Conservation (phyloP, 1,139 yeast genomes). For the Debaryomyces coudertii region DNA sequence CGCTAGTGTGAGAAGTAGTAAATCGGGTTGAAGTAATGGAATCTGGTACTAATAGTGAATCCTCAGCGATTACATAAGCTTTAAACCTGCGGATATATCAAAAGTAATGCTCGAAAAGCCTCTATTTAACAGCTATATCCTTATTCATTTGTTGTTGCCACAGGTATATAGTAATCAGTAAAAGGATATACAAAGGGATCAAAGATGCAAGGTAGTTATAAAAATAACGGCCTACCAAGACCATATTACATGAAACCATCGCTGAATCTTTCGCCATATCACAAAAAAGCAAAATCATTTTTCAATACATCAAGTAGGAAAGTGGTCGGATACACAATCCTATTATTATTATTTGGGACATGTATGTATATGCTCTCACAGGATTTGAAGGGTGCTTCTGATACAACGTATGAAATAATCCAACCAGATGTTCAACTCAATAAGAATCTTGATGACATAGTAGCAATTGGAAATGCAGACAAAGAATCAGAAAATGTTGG, state of each 20-base stretch:
- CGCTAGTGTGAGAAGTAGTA: too few species aligned
- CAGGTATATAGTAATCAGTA: conserved; percentile 12
- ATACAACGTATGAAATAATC: conserved; percentile 36
- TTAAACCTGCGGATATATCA: background rate
- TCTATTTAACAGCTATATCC: conserved; percentile 3
- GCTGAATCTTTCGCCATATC: conserved; percentile 40
- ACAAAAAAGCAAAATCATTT: conserved; percentile 33
- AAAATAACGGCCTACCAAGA: conserved; percentile 48
- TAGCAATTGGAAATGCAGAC: conserved; percentile 29
- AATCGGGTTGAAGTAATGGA: too few species aligned
- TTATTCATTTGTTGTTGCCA: background rate
- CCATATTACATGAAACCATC: conserved; percentile 54
- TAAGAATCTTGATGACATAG: conserved; percentile 30
- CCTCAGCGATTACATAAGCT: conserved; percentile 1
- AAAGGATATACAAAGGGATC: conserved; percentile 1
- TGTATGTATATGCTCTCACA: conserved; percentile 43
- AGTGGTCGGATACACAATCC: conserved; percentile 40
- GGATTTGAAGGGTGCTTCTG: conserved; percentile 29
- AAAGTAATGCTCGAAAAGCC: background rate
- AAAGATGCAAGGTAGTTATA: conserved; percentile 50
- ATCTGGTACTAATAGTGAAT: too few species aligned
- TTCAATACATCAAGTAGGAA: conserved; percentile 45
- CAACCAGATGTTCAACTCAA: conserved; percentile 18
- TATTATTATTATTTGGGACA: conserved; percentile 41
- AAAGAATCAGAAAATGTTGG: conserved; percentile 35